These are phyloP conservation scores for Xerocomus brunneocitrinus DNA, from an alignment of 768 basidiomycete genomes.

Conservation along the genomic window DNA sequence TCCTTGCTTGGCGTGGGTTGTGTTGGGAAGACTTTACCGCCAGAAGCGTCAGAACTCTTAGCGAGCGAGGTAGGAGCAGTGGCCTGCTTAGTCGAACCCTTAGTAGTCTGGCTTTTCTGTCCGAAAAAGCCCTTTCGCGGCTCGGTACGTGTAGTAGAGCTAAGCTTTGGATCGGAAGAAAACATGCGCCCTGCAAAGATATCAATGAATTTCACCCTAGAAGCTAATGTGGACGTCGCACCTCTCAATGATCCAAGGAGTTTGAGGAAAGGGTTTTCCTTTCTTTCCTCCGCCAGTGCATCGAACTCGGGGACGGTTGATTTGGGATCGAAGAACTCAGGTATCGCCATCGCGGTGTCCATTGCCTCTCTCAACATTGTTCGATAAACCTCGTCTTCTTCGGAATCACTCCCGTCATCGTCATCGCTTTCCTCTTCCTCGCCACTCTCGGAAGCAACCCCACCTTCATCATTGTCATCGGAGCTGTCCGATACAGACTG, in stretches of 20 bases:
- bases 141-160: constrained; percentile 32
- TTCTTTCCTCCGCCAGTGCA: constrained; percentile 45
- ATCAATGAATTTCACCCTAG: background rate
- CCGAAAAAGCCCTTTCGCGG: constrained; percentile 29
- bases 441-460: constrained; percentile 25
- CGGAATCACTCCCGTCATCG: constrained; percentile 48
- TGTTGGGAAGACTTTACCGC: constrained; percentile 6
- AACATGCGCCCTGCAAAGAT: constrained; percentile 60
- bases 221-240: constrained; percentile 19
- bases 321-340: constrained; percentile 54
- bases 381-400: constrained; percentile 63
- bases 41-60: constrained; percentile 7
- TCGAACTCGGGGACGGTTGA: constrained; percentile 43
- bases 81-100: constrained; percentile 8
- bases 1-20: constrained; percentile 12
- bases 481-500: constrained; percentile 63
- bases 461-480: constrained; percentile 38
- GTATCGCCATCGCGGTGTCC: constrained; percentile 54
- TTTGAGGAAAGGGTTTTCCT: constrained; percentile 76
- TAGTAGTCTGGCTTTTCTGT: constrained; percentile 15
- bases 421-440: constrained; percentile 32
- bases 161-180: constrained; percentile 42
- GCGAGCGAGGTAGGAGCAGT: constrained; percentile 1
- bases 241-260: constrained; percentile 72
- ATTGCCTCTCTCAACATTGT: constrained; percentile 66